A percentile compares a stretch with the other conserved stretches of the same genome.
phyloP scores from a whole-genome alignment of 108 stramenopile genomes.

The Cyclotella baltica region DNA sequence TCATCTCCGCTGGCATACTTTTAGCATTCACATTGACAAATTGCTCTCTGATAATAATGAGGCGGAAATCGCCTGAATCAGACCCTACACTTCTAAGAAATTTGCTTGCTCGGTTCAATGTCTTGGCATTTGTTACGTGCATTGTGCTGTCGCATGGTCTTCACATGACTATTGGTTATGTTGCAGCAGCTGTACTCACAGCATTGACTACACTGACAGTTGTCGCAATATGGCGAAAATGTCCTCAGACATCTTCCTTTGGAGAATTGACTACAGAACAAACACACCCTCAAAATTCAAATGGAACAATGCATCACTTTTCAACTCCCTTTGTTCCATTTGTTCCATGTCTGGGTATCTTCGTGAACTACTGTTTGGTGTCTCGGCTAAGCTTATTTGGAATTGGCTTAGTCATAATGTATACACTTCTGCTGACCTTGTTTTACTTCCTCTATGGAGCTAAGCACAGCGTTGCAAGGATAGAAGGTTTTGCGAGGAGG shows the following conservation, averaged over 20 bases:
- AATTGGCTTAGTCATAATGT: slow-evolving; percentile 64
- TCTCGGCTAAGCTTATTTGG: slow-evolving; percentile 72
- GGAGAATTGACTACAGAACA: slow-evolving; percentile 22
- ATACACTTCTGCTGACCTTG: slow-evolving; percentile 47
- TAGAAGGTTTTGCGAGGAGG: slow-evolving; percentile 23
- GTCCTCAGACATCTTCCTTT: slow-evolving; percentile 36
- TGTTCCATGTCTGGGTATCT: slow-evolving; percentile 75
- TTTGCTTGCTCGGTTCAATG: slow-evolving; percentile 51
- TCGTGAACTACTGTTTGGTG: slow-evolving; percentile 88
- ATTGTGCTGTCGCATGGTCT: slow-evolving; percentile 44
- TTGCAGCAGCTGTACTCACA: slow-evolving; percentile 21
- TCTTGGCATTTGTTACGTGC: slow-evolving; percentile 44
- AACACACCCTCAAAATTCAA: slow-evolving; percentile 12
- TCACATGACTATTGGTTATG: slow-evolving; percentile 23
- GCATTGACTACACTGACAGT: slow-evolving; percentile 17
- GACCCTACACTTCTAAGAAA: slow-evolving; percentile 38
- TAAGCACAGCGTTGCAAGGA: slow-evolving; percentile 40
- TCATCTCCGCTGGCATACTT: slow-evolving; percentile 84
- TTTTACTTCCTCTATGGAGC: slow-evolving; percentile 66
- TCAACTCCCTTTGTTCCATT: slow-evolving; percentile 62
- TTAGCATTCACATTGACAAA: slow-evolving; percentile 79
- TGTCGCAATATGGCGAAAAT: slow-evolving; percentile 29
- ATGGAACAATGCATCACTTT: slow-evolving; percentile 45
- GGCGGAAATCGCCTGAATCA: slow-evolving; percentile 53
- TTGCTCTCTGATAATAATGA: slow-evolving; percentile 64